These are phyloP conservation scores for barley (Hordeum vulgare) DNA, from an alignment of 176 grass and related monocot species.

Conservation along the genomic window MorexV3_pseudomolecules_assembly NC_058524.1:599508388-599508887, in stretches of 20 bases:
- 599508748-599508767: background rate
- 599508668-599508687: background rate
- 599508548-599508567: conserved; percentile 34
- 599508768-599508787: background rate
- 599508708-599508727: conserved; percentile 7
- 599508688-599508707: background rate
- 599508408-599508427: no score
- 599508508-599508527: background rate
- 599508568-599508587: conserved; percentile 8
- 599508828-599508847: background rate
- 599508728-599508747: background rate
- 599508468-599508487: background rate
- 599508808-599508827: background rate
- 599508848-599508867: no score
- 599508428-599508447: background rate
- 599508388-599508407: background rate
- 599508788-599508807: background rate
- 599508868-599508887: no score
- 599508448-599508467: background rate
- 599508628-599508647: background rate
- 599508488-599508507: background rate
- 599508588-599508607: background rate
- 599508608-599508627: no score
- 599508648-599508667: background rate
- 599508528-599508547: conserved; percentile 14